phyloP scores from a whole-genome alignment of 2,329 filamentous ascomycete species.

The Chaetomium olivaceum region DNA sequence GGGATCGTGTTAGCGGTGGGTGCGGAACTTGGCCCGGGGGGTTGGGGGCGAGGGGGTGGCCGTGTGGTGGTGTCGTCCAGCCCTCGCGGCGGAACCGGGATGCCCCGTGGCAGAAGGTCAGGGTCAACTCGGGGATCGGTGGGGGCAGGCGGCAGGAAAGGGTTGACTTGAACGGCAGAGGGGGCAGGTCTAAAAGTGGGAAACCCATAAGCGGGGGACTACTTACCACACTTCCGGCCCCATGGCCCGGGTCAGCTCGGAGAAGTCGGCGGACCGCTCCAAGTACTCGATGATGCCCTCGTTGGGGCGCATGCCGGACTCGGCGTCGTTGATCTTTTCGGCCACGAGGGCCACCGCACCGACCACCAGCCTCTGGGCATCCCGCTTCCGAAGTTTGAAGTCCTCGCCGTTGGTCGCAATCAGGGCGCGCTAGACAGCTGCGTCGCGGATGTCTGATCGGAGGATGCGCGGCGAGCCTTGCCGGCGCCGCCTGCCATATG shows the following conservation, averaged over 20 bases:
- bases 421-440: neutral
- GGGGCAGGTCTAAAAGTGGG: too few species aligned
- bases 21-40: too few species aligned
- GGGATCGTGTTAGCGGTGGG: too few species aligned
- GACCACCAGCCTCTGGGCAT: neutral
- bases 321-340: constrained; percentile 1
- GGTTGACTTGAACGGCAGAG: too few species aligned
- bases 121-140: too few species aligned
- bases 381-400: neutral
- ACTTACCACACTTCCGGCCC: too few species aligned
- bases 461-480: constrained; percentile 14
- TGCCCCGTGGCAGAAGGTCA: too few species aligned
- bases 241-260: neutral
- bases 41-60: too few species aligned
- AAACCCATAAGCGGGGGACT: too few species aligned
- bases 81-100: too few species aligned
- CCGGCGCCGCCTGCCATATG: neutral
- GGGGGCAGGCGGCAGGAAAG: too few species aligned
- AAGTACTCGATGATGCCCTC: constrained; percentile 15
- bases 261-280: neutral
- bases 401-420: neutral
- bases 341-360: neutral
- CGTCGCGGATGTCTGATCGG: neutral
- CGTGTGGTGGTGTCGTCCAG: too few species aligned
- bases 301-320: constrained; percentile 3